Percentiles rank a stretch among this genome's conserved stretches.
Conservation (phyloP, 768 basidiomycete genomes). For the Pisolithus sp. region DNA sequence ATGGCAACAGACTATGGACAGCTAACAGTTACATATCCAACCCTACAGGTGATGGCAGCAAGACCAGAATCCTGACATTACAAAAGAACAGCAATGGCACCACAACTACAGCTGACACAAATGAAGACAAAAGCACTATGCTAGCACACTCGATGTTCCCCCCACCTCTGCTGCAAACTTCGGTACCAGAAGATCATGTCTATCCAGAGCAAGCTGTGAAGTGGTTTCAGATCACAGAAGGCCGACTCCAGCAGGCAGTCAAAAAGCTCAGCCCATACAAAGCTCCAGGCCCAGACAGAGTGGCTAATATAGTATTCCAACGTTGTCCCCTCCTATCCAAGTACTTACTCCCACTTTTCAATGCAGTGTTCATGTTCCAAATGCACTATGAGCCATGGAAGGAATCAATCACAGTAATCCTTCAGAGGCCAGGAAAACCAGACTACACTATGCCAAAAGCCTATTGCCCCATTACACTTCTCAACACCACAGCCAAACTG, state of each 20-base stretch:
- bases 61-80: background rate
- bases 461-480: conserved; percentile 33
- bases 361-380: no score
- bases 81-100: background rate
- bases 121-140: conserved; percentile 16
- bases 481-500: conserved; percentile 13
- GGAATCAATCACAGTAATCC: no score
- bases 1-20: conserved; percentile 13
- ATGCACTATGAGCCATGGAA: no score
- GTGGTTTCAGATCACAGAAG: conserved; percentile 1
- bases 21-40: conserved; percentile 18
- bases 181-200: background rate
- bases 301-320: conserved; percentile 19
- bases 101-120: background rate
- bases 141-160: conserved; percentile 23
- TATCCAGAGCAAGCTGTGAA: conserved; percentile 1
- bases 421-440: conserved; percentile 31
- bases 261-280: conserved; percentile 11
- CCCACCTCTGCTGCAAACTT: background rate
- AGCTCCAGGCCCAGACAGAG: conserved; percentile 23
- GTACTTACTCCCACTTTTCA: no score
- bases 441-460: conserved; percentile 30
- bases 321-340: conserved; percentile 18
- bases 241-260: conserved; percentile 7
- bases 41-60: background rate